Evolutionary conservation across 306 rosid genomes (phyloP), one percentile per base, ranked within the genome.

Genomic region (Lithocarpus polystachyus): DNA sequence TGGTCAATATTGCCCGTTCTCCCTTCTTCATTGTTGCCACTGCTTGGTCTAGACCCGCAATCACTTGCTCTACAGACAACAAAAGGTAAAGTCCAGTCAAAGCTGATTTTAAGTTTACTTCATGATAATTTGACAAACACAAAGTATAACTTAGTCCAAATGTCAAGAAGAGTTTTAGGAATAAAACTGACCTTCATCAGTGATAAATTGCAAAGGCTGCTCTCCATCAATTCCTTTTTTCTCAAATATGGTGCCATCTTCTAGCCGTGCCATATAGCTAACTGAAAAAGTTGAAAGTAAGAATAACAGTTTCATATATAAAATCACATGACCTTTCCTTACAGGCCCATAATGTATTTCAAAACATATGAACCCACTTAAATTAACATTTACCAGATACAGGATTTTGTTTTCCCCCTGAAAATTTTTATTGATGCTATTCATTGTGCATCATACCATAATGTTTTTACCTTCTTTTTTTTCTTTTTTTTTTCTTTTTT

Each of bases 1-100:
- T 84, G 20, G 73, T 84, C 79, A 92, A 22, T 26, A 84, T 71
- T 74, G 92, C 91, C 71, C 57, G 84, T 82, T 92, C 97, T 15
- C 92, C 89, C 85, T 88, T 92, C 83, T 81, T 89, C 94, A 92
- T 92, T 31, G 94, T 88, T 68, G 87, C 89, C 76, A 87, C 89
- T 6, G 88, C 92, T 77, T 65, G 81, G 79, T 90, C 97, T 72
- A 92, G 78, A 77, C 97, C 91, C 68, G 68, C 53, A 79, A 92
- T 82, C 77, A 89, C 97, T 88, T 88, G 89, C 75, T 92, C 94
- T 89, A 68, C 79, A 86, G 56, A 68, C 52, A 84, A 68, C 37
- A 77, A 68, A 45, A 62, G 53, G 69, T 37, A 72, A 53, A 80
- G 12, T 26, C 77, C 31, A 60, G 72, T 60, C 56, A 80, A 75